phyloP scores from a whole-genome alignment of 495 filamentous ascomycete genomes.

The Tuber calosporum region DNA sequence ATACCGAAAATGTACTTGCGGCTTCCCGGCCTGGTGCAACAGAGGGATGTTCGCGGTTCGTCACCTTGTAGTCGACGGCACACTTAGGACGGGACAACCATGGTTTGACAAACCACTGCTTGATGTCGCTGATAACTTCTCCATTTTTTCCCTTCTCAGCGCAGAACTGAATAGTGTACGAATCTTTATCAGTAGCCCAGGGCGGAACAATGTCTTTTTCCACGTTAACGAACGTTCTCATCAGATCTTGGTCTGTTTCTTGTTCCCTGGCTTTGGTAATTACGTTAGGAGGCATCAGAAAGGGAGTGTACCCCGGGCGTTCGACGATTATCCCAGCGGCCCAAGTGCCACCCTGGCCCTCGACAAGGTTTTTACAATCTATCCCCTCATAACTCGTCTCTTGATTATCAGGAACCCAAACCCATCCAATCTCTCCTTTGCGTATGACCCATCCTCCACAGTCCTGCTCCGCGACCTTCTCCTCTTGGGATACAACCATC shows the following conservation, averaged over 20 bases:
- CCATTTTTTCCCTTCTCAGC: slow-evolving; percentile 15
- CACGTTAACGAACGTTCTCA: slow-evolving; percentile 23
- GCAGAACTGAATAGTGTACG: slow-evolving; percentile 30
- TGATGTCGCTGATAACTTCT: slow-evolving; percentile 18
- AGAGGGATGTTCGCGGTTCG: slow-evolving; percentile 27
- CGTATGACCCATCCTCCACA: slow-evolving; percentile 36
- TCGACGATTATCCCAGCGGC: slow-evolving; percentile 28
- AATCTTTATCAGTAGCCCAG: slow-evolving; percentile 13
- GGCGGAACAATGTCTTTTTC: slow-evolving; percentile 27
- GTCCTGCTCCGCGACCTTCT: slow-evolving; percentile 37
- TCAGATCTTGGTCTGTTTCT: background rate
- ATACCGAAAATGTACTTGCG: slow-evolving; percentile 51
- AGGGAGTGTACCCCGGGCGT: slow-evolving; percentile 28
- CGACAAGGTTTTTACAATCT: slow-evolving; percentile 18
- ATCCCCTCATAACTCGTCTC: slow-evolving; percentile 20
- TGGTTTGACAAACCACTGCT: slow-evolving; percentile 28
- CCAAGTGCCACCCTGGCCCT: slow-evolving; percentile 31
- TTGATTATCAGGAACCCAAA: slow-evolving; percentile 33
- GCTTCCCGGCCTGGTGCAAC: slow-evolving; percentile 21
- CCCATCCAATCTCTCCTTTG: slow-evolving; percentile 38
- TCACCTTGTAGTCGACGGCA: background rate
- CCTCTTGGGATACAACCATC: slow-evolving; percentile 20
- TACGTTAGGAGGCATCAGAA: slow-evolving; percentile 19
- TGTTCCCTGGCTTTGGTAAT: background rate
- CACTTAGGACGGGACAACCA: slow-evolving; percentile 32